A percentile compares a stretch with the other conserved stretches of the same genome.
These are phyloP conservation scores for Pichia sp. DNA, from an alignment of 1,139 yeast species.

Conservation along the genomic window DNA sequence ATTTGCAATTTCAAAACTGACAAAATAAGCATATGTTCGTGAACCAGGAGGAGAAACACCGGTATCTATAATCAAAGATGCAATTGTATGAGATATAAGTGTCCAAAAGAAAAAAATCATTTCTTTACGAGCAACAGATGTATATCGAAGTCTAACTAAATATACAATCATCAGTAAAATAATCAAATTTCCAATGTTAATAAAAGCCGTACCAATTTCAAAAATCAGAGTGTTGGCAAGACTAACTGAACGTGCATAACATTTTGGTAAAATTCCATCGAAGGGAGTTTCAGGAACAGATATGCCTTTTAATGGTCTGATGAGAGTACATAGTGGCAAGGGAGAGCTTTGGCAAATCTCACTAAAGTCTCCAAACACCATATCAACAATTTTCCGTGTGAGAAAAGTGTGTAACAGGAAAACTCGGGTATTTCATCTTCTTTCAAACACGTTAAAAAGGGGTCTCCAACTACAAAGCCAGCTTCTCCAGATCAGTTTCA, in stretches of 20 bases:
- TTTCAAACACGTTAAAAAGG: no score
- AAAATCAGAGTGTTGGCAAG: constrained; percentile 88
- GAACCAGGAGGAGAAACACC: constrained; percentile 91
- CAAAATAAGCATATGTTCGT: constrained; percentile 69
- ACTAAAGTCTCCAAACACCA: constrained; percentile 67
- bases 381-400: no score
- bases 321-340: constrained; percentile 71
- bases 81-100: constrained; percentile 50
- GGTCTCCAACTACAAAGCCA: no score
- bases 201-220: constrained; percentile 83
- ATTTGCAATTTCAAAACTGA: constrained; percentile 70
- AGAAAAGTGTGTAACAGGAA: no score
- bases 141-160: constrained; percentile 75
- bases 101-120: constrained; percentile 69
- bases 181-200: constrained; percentile 68
- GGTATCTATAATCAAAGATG: constrained; percentile 75
- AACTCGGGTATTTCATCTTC: neutral
- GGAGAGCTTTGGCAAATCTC: constrained; percentile 62
- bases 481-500: no score
- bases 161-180: constrained; percentile 67
- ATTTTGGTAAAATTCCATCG: constrained; percentile 62
- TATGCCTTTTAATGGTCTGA: constrained; percentile 33
- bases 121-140: constrained; percentile 90
- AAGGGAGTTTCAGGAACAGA: constrained; percentile 19
- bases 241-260: constrained; percentile 82